These are phyloP conservation scores for Venturia oleaginea DNA, from an alignment of 2,329 filamentous ascomycete species.

Conservation along the genomic window DNA sequence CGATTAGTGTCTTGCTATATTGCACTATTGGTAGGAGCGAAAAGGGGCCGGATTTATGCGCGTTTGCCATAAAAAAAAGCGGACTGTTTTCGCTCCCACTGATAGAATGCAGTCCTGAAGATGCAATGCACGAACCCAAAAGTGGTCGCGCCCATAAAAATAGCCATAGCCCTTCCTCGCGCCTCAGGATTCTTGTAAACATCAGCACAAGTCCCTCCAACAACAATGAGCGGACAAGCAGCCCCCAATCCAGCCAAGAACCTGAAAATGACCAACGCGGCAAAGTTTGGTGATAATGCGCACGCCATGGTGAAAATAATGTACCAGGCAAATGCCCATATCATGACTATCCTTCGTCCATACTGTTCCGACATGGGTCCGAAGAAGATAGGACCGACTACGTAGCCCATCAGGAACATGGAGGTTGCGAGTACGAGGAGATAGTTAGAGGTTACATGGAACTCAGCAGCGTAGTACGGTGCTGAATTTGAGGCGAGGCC, in stretches of 20 bases:
- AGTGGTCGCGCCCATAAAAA: conserved; percentile 57
- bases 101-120: too few species aligned
- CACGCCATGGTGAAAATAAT: conserved; percentile 38
- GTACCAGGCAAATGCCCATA: conserved; percentile 41
- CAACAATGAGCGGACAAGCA: conserved; percentile 47
- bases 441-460: conserved; percentile 40
- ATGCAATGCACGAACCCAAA: conserved; percentile 30
- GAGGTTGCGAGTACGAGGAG: conserved; percentile 40
- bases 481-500: conserved; percentile 56
- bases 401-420: conserved; percentile 42
- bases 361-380: conserved; percentile 37
- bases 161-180: conserved; percentile 51
- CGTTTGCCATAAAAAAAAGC: too few species aligned
- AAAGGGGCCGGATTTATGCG: too few species aligned
- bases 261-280: conserved; percentile 35
- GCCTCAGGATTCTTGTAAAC: conserved; percentile 49
- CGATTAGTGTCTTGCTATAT: background rate
- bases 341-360: conserved; percentile 38
- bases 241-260: conserved; percentile 36
- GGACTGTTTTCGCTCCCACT: too few species aligned
- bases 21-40: too few species aligned
- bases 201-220: conserved; percentile 55
- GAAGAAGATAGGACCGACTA: conserved; percentile 35
- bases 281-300: conserved; percentile 35
- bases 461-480: conserved; percentile 48